Percentiles rank a stretch among this genome's conserved stretches.
Conservation (phyloP, 345 rosid genomes). For the Linum tenue region DNA sequence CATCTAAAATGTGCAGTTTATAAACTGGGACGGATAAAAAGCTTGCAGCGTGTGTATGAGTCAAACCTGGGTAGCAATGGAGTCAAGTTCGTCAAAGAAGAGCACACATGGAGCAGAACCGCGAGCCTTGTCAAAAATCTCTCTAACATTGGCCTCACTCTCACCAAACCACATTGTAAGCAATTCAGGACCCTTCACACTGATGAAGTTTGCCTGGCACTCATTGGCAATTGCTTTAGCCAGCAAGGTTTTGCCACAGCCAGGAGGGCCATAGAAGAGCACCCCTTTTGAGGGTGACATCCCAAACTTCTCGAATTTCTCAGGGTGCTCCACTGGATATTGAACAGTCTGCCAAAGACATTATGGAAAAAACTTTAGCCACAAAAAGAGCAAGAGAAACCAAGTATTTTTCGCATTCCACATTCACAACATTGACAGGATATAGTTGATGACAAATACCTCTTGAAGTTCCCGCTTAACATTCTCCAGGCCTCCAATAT, state of each 20-base stretch:
- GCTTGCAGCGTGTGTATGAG: neutral
- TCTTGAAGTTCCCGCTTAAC: constrained; percentile 22
- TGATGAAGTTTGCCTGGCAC: constrained; percentile 19
- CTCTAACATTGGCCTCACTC: constrained; percentile 19
- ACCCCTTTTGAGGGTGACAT: constrained; percentile 21
- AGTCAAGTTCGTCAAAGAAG: constrained; percentile 19
- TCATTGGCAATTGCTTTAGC: constrained; percentile 21
- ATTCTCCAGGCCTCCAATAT: constrained; percentile 19
- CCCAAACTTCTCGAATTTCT: constrained; percentile 19
- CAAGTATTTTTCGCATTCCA: neutral
- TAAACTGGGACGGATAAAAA: neutral
- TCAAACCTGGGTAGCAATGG: constrained; percentile 17
- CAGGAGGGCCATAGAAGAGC: constrained; percentile 20
- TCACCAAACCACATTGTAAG: constrained; percentile 24
- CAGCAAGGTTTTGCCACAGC: constrained; percentile 17
- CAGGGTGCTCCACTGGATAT: constrained; percentile 21
- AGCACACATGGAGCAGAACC: constrained; percentile 19
- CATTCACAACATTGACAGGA: neutral
- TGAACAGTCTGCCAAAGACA: constrained; percentile 13
- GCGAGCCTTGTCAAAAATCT: constrained; percentile 16
- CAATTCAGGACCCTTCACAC: constrained; percentile 17
- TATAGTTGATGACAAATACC: neutral
- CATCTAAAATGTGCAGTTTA: neutral
- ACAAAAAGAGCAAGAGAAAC: neutral
- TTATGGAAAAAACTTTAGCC: neutral